Base-by-base conservation (phyloP, 306 rosid species). In the Clitoria ternatea region DNA sequence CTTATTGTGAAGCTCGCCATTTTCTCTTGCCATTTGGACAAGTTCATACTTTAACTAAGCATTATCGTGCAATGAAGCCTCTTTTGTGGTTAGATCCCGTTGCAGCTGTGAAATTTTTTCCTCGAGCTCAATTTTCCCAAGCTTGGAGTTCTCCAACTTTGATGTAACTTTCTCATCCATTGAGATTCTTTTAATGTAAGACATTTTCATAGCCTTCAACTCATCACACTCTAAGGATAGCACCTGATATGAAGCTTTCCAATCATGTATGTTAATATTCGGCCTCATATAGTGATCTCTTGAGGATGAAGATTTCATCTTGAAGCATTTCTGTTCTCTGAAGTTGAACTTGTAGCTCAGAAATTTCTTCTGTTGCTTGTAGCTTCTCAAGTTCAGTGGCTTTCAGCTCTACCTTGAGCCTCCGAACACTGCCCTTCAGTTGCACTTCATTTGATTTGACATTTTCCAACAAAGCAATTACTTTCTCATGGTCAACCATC, bases 331-430 rank as follows among this genome's bases (percentile, higher is more conserved):
- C 76, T 19, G 66, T 70, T 44, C 55, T 81, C 77, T 69, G 87
- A 69, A 80, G 65, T 66, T 56, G 81, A 36, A 59, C 61, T 77
- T 84, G 76, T 29, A 80, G 65, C 7, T 72, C 44, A 14, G 70
- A 67, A 35, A 66, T 73, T 74, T 84, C 87, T 68, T 82, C 89
- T 11, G 45, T 47, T 26, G 78, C 79, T 66, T 84, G 78, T 62
- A 60, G 55, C 78, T 70, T 68, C 76, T 77, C 82, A 54, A 63
- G 50, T 65, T 87, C 85, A 18, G 84, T 74, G 45, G 65, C 65
- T 80, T 75, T 77, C 42, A 84, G 80, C 72, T 80, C 79, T 4
- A n/a, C 11, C 30, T 79, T 79, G 6, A 82, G 87, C 40, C 60
- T 45, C 17, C 23, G 53, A 29, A 81, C 61, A 14, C 8, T 43